phyloP scores from a whole-genome alignment of 106 monocot species.

The Posidonia australis region DNA sequence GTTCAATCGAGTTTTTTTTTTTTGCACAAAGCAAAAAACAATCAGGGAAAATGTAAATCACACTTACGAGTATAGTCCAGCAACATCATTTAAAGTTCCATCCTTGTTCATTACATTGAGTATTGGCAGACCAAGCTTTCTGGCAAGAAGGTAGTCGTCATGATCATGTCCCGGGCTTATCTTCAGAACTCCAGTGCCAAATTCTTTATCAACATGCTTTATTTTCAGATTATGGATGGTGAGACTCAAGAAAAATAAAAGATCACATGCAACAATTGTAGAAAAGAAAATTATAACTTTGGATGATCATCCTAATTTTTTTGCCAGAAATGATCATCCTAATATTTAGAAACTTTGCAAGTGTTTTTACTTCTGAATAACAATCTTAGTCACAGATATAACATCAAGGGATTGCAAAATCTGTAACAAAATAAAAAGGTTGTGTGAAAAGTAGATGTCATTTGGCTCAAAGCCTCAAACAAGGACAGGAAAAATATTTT shows the following conservation, averaged over 20 bases:
- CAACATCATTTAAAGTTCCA: slow-evolving; percentile 93
- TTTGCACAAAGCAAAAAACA: not conserved
- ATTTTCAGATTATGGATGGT: slow-evolving; percentile 11
- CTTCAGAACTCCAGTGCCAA: slow-evolving; percentile 97
- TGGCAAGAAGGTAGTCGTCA: slow-evolving; percentile 91
- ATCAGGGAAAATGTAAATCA: not conserved
- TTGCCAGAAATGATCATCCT: too few relatives aligned
- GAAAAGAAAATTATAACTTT: not conserved
- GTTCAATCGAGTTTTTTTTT: too few relatives aligned
- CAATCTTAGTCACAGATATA: too few relatives aligned
- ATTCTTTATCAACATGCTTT: slow-evolving; percentile 94
- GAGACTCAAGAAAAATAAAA: slow-evolving; percentile 1
- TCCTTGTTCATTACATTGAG: slow-evolving; percentile 99
- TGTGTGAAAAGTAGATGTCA: too few relatives aligned
- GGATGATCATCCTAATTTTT: too few relatives aligned
- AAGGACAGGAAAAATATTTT: too few relatives aligned
- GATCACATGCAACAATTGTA: not conserved
- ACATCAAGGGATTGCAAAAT: too few relatives aligned
- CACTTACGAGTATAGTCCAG: slow-evolving; percentile 69
- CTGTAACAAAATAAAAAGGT: too few relatives aligned
- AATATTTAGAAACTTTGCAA: too few relatives aligned
- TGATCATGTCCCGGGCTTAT: slow-evolving; percentile 99
- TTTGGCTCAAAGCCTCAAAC: too few relatives aligned
- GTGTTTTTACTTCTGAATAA: too few relatives aligned
- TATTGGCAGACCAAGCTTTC: slow-evolving; percentile 97